phyloP scores from a whole-genome alignment of 768 basidiomycete genomes.

The Coprinopsis sp. region DNA sequence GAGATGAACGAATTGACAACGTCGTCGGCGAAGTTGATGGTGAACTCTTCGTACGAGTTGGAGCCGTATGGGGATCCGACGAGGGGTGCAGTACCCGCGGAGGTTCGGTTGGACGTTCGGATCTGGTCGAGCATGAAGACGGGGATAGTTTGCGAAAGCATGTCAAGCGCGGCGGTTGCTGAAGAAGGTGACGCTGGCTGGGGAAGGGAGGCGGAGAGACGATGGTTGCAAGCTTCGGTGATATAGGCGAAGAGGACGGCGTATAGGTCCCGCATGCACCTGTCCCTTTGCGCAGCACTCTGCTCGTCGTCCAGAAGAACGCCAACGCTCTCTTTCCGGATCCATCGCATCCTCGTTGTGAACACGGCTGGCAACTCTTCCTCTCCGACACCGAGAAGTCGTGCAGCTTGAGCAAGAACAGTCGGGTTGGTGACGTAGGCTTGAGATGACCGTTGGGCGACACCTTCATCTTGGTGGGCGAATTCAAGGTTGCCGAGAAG shows the following conservation, averaged over 20 bases:
- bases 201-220: conserved; percentile 57
- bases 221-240: conserved; percentile 84
- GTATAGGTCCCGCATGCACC: conserved; percentile 77
- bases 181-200: conserved; percentile 39
- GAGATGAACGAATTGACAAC: conserved; percentile 74
- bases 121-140: conserved; percentile 76
- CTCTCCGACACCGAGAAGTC: conserved; percentile 66
- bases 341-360: conserved; percentile 86
- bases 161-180: background rate
- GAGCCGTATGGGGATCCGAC: conserved; percentile 74
- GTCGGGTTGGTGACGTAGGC: conserved; percentile 63
- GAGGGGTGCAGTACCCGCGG: conserved; percentile 50
- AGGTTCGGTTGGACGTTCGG: conserved; percentile 56
- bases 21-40: conserved; percentile 84
- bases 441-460: conserved; percentile 18
- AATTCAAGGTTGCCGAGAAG: conserved; percentile 81
- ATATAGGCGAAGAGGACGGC: conserved; percentile 86
- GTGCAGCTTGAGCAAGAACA: conserved; percentile 69
- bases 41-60: conserved; percentile 83
- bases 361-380: conserved; percentile 80
- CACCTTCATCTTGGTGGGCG: conserved; percentile 53
- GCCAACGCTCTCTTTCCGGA: conserved; percentile 82
- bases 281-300: conserved; percentile 68
- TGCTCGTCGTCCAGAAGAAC: conserved; percentile 73
- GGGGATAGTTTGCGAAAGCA: background rate